Conservation (phyloP, 202 grass and related monocot genomes). For the Panicum hallii region DNA sequence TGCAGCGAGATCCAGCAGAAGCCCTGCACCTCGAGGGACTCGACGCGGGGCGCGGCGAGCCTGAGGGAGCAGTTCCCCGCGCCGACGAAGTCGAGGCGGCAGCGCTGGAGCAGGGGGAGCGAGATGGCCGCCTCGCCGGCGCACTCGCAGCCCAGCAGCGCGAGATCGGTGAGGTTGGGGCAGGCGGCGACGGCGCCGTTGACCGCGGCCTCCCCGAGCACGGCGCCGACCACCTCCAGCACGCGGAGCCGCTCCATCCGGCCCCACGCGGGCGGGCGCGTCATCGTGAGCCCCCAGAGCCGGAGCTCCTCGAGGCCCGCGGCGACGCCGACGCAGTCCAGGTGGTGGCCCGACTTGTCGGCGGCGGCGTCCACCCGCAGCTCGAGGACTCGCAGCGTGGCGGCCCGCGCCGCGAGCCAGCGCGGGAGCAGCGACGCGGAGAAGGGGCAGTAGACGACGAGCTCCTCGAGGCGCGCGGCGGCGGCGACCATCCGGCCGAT, state of each 20-base stretch:
- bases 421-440: slow-evolving; percentile 44
- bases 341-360: slow-evolving; percentile 53
- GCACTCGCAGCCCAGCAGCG: slow-evolving; percentile 77
- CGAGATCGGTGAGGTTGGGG: slow-evolving; percentile 74
- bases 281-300: slow-evolving; percentile 82
- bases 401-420: slow-evolving; percentile 56
- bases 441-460: slow-evolving; percentile 94
- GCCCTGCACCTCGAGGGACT: slow-evolving; percentile 76
- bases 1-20: slow-evolving; percentile 69
- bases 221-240: slow-evolving; percentile 77
- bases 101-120: slow-evolving; percentile 62
- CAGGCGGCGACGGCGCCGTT: slow-evolving; percentile 69
- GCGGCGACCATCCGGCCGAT: slow-evolving; percentile 75
- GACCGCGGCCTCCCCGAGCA: slow-evolving; percentile 53
- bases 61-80: slow-evolving; percentile 55
- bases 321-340: slow-evolving; percentile 61
- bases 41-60: slow-evolving; percentile 58
- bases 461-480: slow-evolving; percentile 69
- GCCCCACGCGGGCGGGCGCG: slow-evolving; percentile 61
- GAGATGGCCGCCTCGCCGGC: slow-evolving; percentile 46
- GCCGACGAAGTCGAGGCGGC: slow-evolving; percentile 82
- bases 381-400: slow-evolving; percentile 74
- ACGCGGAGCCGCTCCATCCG: slow-evolving; percentile 57
- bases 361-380: slow-evolving; percentile 73
- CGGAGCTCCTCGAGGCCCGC: slow-evolving; percentile 67